These are phyloP conservation scores for Aspergillus udagawae DNA, from an alignment of 2,329 filamentous ascomycete species.

Conservation along the genomic window DNA sequence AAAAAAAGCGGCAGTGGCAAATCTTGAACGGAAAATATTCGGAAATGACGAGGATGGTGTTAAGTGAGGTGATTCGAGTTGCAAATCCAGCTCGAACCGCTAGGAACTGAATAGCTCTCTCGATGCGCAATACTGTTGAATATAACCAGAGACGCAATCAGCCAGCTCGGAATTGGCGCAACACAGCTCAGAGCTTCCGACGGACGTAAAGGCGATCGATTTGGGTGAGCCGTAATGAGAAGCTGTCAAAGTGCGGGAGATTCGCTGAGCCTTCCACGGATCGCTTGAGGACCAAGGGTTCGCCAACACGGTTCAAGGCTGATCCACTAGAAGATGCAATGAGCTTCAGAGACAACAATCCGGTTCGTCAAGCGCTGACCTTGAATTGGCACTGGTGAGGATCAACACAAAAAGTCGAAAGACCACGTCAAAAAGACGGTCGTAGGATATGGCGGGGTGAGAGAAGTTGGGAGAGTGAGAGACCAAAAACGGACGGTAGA, in stretches of 20 bases:
- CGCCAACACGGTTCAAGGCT: constrained; percentile 10
- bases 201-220: constrained; percentile 9
- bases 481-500: not conserved
- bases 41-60: not conserved
- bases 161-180: constrained; percentile 1
- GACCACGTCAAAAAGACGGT: not conserved
- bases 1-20: constrained; percentile 1
- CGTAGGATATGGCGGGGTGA: not conserved
- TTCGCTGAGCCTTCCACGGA: constrained; percentile 29
- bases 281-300: constrained; percentile 21
- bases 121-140: not conserved
- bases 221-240: constrained; percentile 24
- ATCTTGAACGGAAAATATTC: not conserved
- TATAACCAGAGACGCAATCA: constrained; percentile 3
- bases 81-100: not conserved
- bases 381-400: not conserved
- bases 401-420: not conserved
- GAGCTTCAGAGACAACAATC: not conserved
- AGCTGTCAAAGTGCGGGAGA: constrained; percentile 34
- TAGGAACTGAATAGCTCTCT: not conserved
- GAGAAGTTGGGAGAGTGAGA: not conserved
- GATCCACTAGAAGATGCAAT: constrained; percentile 4
- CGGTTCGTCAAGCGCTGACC: not conserved
- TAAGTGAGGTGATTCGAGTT: not conserved
- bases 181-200: constrained; percentile 1